Conservation (phyloP, 1,139 yeast species). For the Taiozyma sp. region DNA sequence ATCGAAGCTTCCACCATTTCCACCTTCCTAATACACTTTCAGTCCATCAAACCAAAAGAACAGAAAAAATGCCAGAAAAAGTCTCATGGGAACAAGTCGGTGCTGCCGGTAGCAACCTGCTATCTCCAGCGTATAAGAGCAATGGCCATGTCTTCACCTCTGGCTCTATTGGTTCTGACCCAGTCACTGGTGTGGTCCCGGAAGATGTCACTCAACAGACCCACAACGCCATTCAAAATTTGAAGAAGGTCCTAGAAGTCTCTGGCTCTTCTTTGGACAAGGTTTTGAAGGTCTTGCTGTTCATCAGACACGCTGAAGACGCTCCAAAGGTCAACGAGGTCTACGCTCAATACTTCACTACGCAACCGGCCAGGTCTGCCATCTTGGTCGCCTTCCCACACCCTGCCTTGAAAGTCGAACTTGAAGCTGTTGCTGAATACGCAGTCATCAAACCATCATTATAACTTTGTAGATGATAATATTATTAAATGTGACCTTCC, state of each 20-base stretch:
- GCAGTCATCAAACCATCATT: constrained; percentile 9
- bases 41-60: neutral
- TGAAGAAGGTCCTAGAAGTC: constrained; percentile 39
- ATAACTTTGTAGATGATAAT: neutral
- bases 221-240: constrained; percentile 38
- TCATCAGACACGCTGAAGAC: constrained; percentile 42
- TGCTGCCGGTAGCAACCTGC: constrained; percentile 27
- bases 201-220: constrained; percentile 41
- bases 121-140: constrained; percentile 45
- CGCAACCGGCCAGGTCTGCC: constrained; percentile 54
- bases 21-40: neutral
- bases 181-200: constrained; percentile 35
- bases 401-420: constrained; percentile 35
- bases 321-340: constrained; percentile 42
- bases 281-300: constrained; percentile 48
- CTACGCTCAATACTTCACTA: constrained; percentile 41
- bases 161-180: constrained; percentile 37
- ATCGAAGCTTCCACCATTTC: neutral
- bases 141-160: constrained; percentile 50
- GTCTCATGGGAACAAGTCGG: constrained; percentile 29
- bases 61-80: constrained; percentile 20
- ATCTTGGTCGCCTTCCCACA: constrained; percentile 44
- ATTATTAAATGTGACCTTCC: too few species aligned
- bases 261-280: constrained; percentile 46
- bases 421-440: constrained; percentile 37